Percentiles rank a stretch among this genome's conserved stretches.
Evolutionary conservation across 306 rosid species (phyloP).

Genomic region (Notholithocarpus densiflorus): DNA sequence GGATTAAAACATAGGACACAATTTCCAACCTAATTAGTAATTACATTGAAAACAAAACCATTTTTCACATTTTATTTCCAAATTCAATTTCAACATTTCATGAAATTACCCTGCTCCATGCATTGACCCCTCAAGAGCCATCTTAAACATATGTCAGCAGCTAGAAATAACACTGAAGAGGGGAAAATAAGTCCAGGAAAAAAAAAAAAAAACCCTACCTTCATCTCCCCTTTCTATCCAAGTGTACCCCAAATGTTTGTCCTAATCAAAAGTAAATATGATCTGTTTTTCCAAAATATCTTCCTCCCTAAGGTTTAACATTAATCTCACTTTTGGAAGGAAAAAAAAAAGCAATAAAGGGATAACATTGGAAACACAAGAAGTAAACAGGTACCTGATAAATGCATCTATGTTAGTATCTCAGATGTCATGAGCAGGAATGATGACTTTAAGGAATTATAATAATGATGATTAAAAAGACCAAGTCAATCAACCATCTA

Average conservation of each 20-base stretch:
- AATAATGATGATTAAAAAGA: background rate
- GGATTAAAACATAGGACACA: background rate
- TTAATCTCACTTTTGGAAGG: background rate
- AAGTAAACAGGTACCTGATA: background rate
- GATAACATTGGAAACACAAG: background rate
- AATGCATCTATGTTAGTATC: background rate
- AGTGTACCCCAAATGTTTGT: background rate
- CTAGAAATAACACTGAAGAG: background rate
- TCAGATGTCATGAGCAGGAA: background rate
- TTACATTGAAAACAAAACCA: background rate
- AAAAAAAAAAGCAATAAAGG: background rate
- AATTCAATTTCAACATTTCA: background rate
- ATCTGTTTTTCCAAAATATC: background rate
- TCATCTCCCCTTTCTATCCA: background rate
- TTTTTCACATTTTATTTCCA: background rate
- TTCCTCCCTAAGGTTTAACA: background rate
- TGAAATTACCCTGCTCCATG: background rate
- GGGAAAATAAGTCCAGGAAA: background rate
- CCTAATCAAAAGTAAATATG: background rate
- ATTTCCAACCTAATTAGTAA: background rate
- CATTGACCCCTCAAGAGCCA: background rate
- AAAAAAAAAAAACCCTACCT: background rate
- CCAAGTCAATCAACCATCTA: background rate
- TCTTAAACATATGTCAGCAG: background rate
- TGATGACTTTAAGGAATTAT: too few species aligned